Base-by-base conservation (phyloP, 225 moss, liverwort and hornwort genomes). In the Sphagnum contortum region DNA sequence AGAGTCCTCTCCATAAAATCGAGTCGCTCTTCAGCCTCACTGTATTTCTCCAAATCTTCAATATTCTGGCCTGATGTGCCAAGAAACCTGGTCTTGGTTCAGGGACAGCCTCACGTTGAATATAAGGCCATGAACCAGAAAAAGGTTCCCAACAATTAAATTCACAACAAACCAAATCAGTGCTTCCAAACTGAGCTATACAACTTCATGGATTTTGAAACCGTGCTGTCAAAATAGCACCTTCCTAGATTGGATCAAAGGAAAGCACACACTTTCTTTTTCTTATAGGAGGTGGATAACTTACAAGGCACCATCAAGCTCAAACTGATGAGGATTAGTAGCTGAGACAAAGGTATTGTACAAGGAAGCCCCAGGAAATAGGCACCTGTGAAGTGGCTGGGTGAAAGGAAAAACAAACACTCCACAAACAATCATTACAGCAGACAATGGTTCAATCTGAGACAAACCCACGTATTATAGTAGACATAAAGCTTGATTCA, bases 1-100 rank as follows among this genome's bases (percentile, higher is more conserved):
- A 98, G 83, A 14, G 91, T 91, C 63, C 92, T 80, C 77, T 98
- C 93, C 84, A 98, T 74, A 57, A 80, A 87, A 69, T 91, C 89
- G 54, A 98, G 77, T 13, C 83, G 85, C 13, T 91, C 91, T 49
- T 77, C 72, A 44, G 90, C 93, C 65, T 89, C 83, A 47, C 91
- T 93, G 66, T 93, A 98, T 63, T 88, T 98, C 61, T 83, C 80
- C 76, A 98, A 80, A 67, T 98, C 96, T 61, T 93, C 90, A 62
- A 98, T 93, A 68, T 91, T 93, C 79, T 98, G 96, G 6, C 96
- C 96, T 55, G 96, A 93, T 67, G 89, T 91, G 57, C 96, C 96
- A 44, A 98, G 76, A 67, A 98, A 89, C 71, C 96, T 95, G 83
- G 61, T 71, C 53, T 44, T 52, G 29, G 29, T 29, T 29, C 29